These are phyloP conservation scores for Leucocoprinus birnbaumii DNA, from an alignment of 768 basidiomycete species.

Conservation along the genomic window DNA sequence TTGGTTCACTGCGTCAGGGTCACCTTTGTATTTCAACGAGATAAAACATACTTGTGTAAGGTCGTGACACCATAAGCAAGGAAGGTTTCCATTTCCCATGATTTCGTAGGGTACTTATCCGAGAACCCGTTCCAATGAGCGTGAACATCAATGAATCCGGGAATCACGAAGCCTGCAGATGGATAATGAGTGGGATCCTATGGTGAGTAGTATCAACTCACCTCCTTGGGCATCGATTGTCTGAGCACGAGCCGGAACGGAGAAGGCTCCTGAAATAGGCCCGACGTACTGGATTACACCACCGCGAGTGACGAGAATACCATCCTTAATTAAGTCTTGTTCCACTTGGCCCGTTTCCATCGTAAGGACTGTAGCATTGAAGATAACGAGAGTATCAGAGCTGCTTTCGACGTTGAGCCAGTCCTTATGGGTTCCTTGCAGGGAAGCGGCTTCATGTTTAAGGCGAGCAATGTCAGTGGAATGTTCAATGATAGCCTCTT, in stretches of 20 bases:
- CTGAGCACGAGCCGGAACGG: slow-evolving; percentile 29
- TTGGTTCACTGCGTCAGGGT: background rate
- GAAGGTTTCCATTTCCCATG: slow-evolving; percentile 77
- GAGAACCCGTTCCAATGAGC: slow-evolving; percentile 67
- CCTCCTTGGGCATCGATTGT: slow-evolving; percentile 62
- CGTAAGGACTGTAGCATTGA: slow-evolving; percentile 68
- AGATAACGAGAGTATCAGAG: slow-evolving; percentile 52
- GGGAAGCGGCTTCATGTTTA: slow-evolving; percentile 43
- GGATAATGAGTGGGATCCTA: background rate
- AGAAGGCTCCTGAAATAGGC: slow-evolving; percentile 23
- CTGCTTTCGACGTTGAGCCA: slow-evolving; percentile 20
- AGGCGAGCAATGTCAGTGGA: slow-evolving; percentile 59
- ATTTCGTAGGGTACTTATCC: slow-evolving; percentile 54
- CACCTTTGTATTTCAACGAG: background rate
- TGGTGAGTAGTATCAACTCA: slow-evolving; percentile 22
- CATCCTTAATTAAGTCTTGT: slow-evolving; percentile 49
- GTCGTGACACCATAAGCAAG: slow-evolving; percentile 77
- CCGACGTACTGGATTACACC: slow-evolving; percentile 58
- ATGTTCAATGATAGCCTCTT: slow-evolving; percentile 58
- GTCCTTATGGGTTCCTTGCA: slow-evolving; percentile 15
- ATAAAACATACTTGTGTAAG: slow-evolving; percentile 60
- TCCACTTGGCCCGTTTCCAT: slow-evolving; percentile 55
- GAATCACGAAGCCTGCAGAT: slow-evolving; percentile 54
- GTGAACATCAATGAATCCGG: slow-evolving; percentile 76
- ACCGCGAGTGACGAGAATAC: slow-evolving; percentile 48